These are phyloP conservation scores for Phellinidium pouzarii DNA, from an alignment of 1,284 basidiomycete genomes.

Conservation along the genomic window DNA sequence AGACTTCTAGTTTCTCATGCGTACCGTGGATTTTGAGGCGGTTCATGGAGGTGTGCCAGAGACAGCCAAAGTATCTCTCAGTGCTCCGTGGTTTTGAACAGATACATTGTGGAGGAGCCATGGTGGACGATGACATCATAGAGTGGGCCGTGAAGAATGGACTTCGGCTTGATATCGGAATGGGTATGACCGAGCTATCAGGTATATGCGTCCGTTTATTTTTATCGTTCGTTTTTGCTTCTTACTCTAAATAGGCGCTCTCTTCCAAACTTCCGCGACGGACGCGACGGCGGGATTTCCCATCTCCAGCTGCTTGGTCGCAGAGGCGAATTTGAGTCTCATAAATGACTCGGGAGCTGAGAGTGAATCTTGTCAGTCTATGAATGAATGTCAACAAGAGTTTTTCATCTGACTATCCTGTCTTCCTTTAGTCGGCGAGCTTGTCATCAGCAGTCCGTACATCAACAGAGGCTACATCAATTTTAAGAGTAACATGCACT, in stretches of 20 bases:
- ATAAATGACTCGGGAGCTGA: conserved; percentile 6
- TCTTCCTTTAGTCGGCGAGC: conserved; percentile 27
- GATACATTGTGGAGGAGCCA: conserved; percentile 28
- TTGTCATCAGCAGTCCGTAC: conserved; percentile 26
- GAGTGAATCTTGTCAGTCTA: conserved; percentile 5
- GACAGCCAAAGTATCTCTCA: conserved; percentile 20
- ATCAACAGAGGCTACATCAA: conserved; percentile 28
- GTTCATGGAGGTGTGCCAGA: conserved; percentile 19
- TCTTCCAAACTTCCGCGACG: conserved; percentile 6
- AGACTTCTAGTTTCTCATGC: conserved; percentile 19
- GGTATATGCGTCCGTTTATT: conserved; percentile 20
- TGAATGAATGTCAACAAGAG: too few species aligned
- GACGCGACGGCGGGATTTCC: conserved; percentile 12
- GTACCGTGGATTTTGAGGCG: conserved; percentile 19
- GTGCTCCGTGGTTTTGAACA: conserved; percentile 22
- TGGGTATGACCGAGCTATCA: conserved; percentile 33
- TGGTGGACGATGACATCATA: conserved; percentile 24
- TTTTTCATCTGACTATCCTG: conserved; percentile 24
- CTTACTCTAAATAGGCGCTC: neutral
- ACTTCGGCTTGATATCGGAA: conserved; percentile 26
- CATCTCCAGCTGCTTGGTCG: neutral
- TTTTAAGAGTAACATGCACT: conserved; percentile 25
- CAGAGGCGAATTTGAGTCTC: conserved; percentile 7
- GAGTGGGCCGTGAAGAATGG: conserved; percentile 26
- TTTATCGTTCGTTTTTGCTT: neutral